phyloP scores from a whole-genome alignment of 495 filamentous ascomycete genomes.

The Jackrogersella minutella region DNA sequence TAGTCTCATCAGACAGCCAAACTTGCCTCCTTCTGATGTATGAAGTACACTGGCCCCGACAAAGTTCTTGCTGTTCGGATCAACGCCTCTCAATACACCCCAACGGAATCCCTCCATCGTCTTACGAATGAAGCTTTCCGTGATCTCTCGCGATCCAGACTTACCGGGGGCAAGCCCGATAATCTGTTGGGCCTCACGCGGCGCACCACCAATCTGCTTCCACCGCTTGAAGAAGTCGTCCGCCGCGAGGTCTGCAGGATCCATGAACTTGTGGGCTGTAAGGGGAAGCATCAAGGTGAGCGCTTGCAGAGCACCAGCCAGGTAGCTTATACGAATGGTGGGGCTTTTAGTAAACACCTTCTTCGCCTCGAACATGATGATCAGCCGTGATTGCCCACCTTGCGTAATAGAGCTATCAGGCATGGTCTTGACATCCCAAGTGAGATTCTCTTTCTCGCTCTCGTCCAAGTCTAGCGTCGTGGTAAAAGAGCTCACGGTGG shows the following conservation, averaged over 20 bases:
- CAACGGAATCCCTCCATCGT: constrained; percentile 84
- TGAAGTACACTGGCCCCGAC: constrained; percentile 92
- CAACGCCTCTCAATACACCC: constrained; percentile 84
- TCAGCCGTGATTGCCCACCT: constrained; percentile 85
- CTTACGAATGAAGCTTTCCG: constrained; percentile 66
- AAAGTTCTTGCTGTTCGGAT: constrained; percentile 90
- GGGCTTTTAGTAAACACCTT: constrained; percentile 83
- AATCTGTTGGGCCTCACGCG: constrained; percentile 85
- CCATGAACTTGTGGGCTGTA: constrained; percentile 94
- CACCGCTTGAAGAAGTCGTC: constrained; percentile 99
- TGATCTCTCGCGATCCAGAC: constrained; percentile 62
- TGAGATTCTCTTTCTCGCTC: constrained; percentile 70
- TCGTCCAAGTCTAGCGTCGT: constrained; percentile 87
- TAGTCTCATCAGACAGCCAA: constrained; percentile 89
- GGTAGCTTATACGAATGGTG: constrained; percentile 91
- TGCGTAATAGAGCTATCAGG: constrained; percentile 83
- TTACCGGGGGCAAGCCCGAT: constrained; percentile 69
- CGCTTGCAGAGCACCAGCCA: constrained; percentile 92
- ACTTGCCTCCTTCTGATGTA: constrained; percentile 84
- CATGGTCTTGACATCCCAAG: constrained; percentile 83
- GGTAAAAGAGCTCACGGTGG: constrained; percentile 85
- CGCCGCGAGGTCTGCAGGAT: constrained; percentile 77
- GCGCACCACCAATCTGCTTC: constrained; percentile 93
- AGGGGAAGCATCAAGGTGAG: constrained; percentile 92
- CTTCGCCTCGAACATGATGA: constrained; percentile 89